Evolutionary conservation across 2,329 filamentous ascomycete species (phyloP), one percentile per base, ranked within the genome.

Genomic region (Byssochlamys sp.): DNA sequence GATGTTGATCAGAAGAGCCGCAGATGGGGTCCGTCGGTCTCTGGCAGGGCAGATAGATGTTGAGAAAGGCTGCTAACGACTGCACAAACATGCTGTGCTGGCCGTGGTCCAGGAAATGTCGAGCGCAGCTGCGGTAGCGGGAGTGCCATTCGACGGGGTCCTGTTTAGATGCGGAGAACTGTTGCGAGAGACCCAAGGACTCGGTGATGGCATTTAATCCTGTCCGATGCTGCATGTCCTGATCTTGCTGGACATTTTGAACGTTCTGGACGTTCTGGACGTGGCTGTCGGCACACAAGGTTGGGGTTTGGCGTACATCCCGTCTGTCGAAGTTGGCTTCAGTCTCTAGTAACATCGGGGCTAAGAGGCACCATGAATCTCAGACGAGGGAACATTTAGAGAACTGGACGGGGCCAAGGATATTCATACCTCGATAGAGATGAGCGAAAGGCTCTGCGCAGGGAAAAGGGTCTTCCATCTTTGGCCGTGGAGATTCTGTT

Each of bases 1-100:
- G 66, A 68, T 31, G 71, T 66, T 57, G 71, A 58, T 56, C 33
- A 24, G 76, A 70, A 56, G 72, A 64, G 77, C 67, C 57, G 6
- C 60, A 65, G 28, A 70, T 56, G 24, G 80, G 78, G 50, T 75
- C 75, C 1, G 71, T 60, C 2, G 73, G 69, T 70, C 84, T 86
- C 72, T 97, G 91, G 70, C 84, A 94, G 1, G 94, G 94, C 0
- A 97, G 81, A 60, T 86, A 84, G 69, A 97, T 96, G 73, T 97
- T 97, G 76, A 96, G 78, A 72, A 94, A 90, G 3, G 91, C 89
- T 12, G 91, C 90, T 50, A 96, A 81, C 4, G 91, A 89, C 74
- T 96, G 91, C 7, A 95, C 89, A 3, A 84, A 81, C 11, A 80
- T 80, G 56, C 84, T 86, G 71, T 95, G 85, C 72, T 99, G 92